phyloP scores from a whole-genome alignment of 768 basidiomycete species.

The Steccherinum ochraceum region DNA sequence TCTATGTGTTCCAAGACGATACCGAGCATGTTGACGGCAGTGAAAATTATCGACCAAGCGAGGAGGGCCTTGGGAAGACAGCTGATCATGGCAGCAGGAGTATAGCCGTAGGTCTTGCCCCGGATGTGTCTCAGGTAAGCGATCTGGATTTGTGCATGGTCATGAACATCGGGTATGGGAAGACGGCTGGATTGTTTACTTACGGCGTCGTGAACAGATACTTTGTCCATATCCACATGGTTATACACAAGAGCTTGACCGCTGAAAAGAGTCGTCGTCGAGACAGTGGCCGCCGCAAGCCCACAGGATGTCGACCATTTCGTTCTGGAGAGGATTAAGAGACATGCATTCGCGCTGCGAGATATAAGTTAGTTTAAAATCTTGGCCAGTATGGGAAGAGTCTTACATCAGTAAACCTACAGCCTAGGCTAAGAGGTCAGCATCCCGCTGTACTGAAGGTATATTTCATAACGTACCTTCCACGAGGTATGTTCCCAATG shows the following conservation, averaged over 20 bases:
- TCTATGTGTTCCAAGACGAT: constrained; percentile 2
- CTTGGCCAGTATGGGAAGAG: too few relatives aligned
- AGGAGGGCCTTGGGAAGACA: constrained; percentile 13
- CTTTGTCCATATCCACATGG: too few relatives aligned
- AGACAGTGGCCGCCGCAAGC: too few relatives aligned
- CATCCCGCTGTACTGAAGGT: too few relatives aligned
- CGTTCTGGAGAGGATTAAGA: too few relatives aligned
- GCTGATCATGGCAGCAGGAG: constrained; percentile 8
- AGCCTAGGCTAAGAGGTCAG: too few relatives aligned
- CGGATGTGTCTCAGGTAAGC: constrained; percentile 7
- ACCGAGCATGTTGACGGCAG: constrained; percentile 8
- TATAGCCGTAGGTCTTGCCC: constrained; percentile 7
- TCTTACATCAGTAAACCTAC: background rate
- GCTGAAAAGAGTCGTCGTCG: too few relatives aligned
- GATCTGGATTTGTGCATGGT: constrained; percentile 5
- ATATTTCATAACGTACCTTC: constrained; percentile 3
- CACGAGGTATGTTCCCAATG: constrained; percentile 15
- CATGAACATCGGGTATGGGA: background rate
- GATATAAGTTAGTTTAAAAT: too few relatives aligned
- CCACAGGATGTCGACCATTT: too few relatives aligned
- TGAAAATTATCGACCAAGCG: constrained; percentile 13
- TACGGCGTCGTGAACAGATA: constrained; percentile 11
- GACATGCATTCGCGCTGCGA: too few relatives aligned
- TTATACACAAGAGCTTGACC: too few relatives aligned
- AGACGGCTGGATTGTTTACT: background rate